Evolutionary conservation across 2,329 filamentous ascomycete genomes (phyloP), one percentile per base, ranked within the genome.

Genomic region (Fusarium anguioides): DNA sequence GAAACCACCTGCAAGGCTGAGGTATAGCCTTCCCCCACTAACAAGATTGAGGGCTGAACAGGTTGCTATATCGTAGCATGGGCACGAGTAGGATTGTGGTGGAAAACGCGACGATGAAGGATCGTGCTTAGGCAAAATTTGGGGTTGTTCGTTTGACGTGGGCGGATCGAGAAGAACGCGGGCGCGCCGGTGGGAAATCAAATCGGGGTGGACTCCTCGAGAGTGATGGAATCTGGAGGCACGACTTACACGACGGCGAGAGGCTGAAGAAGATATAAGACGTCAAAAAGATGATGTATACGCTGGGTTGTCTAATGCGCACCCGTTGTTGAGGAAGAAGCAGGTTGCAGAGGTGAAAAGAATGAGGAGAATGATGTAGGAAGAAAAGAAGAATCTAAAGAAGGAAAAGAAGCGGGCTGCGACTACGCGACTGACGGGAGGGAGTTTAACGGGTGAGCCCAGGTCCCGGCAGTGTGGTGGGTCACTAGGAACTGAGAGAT

Each of bases 221-320:
- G 70, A 67, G 62, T 65, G 60, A 46, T 55, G 54, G 59, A 65
- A 46, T 42, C 40, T 37, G 48, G 54, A 60, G 48, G 48, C 60
- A 60, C 68, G 75, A 77, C 76, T 77, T 77, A 77, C 74, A 78
- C 75, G 75, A 78, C 75, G 65, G 54, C 54, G 69, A 47, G 56
- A 60, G 50, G 55, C 48, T 52, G 55, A 48, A 60, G 44, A 52
- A 33, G 60, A 54, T 58, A 35, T 44, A 39, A 51, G 48, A 59
- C 54, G 62, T 58, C 69, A 69, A 60, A 63, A 58, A 44, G 49
- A 64, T 50, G 63, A 51, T 68, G 41, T 64, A 36, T 40, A 44
- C 46, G 42, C 44, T 36, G 33, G 18, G 26, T 37, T 31, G 26
- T 35, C 37, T 31, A 40, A 45, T 18, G 54, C 31, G 33, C 54